Base-by-base conservation (phyloP, 2,329 filamentous ascomycete genomes). In the Rhexocercosporidium sp. region DNA sequence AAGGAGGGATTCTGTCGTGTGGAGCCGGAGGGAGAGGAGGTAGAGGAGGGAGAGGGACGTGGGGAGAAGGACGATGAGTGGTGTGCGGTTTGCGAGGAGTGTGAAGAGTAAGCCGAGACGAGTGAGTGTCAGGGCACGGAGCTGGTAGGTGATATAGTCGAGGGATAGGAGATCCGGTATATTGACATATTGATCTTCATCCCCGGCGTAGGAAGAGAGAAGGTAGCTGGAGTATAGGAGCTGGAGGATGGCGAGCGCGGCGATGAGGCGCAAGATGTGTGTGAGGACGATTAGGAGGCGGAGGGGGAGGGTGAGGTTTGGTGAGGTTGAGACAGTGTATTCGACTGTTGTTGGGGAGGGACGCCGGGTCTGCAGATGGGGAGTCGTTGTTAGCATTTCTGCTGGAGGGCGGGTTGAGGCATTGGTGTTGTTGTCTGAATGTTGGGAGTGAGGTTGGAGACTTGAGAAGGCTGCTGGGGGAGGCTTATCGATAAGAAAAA, bases 341-440 rank as follows among this genome's bases (percentile, higher is more conserved):
- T 92, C 91, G 77, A 92, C 90, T n/a, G 96, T 97, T 2, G 94
- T 96, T 56, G 93, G 90, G 27, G 96, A 94, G 59, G 92, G 92
- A 25, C 88, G 86, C 71, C 88, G 85, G 68, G 86, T 85, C 73
- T 82, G 84, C 60, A 93, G 87, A 72, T 85, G 85, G 11, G 88
- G 86, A 0, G 82, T 75, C 22, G 84, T 86, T 49, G 85, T 86
- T 71, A 92, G 84, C 90, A 93, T 92, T 60, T 72, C 64, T 65
- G 65, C 62, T 56, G 27, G 39, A 25, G 56, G 34, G n/a, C 53
- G 49, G 39, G 29, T 34, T 51, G 62, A 70, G 59, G 56, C 63
- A 68, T 70, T 68, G 64, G 44, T 34, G 54, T 49, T 65, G 57
- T 37, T 64, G 60, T 34, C 59, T 63, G 51, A 63, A 47, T 47